Evolutionary conservation across 345 rosid species (phyloP).

Genomic region (Hibiscus trionum): DNA sequence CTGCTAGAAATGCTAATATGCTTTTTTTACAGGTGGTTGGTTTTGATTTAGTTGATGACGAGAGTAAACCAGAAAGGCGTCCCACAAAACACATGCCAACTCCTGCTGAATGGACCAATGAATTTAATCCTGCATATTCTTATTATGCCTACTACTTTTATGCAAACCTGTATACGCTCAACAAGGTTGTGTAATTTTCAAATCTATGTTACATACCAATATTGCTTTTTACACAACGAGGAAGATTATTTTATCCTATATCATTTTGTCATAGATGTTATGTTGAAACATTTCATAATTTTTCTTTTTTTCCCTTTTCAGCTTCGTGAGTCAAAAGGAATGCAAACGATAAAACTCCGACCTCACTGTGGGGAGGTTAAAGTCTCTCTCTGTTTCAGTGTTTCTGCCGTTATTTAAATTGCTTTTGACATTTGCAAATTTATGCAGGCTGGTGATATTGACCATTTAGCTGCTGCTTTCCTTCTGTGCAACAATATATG

Average conservation of each 20-base stretch:
- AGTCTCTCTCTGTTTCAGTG: background rate
- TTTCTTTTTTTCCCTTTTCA: constrained; percentile 18
- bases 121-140: constrained; percentile 48
- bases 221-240: background rate
- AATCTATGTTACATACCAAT: background rate
- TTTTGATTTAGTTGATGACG: constrained; percentile 55
- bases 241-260: background rate
- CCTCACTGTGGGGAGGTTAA: constrained; percentile 56
- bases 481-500: constrained; percentile 42
- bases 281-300: background rate
- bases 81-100: constrained; percentile 55
- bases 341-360: constrained; percentile 47
- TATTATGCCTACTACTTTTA: constrained; percentile 53
- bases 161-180: constrained; percentile 42
- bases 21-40: constrained; percentile 42
- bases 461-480: constrained; percentile 52
- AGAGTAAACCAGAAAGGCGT: constrained; percentile 55
- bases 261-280: constrained; percentile 1
- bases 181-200: constrained; percentile 27
- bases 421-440: constrained; percentile 10
- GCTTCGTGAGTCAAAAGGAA: constrained; percentile 57
- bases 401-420: constrained; percentile 2
- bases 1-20: constrained; percentile 2
- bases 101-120: constrained; percentile 53
- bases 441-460: constrained; percentile 47